phyloP scores from a whole-genome alignment of 1,139 yeast species.

The Nematodospora anomalae region DNA sequence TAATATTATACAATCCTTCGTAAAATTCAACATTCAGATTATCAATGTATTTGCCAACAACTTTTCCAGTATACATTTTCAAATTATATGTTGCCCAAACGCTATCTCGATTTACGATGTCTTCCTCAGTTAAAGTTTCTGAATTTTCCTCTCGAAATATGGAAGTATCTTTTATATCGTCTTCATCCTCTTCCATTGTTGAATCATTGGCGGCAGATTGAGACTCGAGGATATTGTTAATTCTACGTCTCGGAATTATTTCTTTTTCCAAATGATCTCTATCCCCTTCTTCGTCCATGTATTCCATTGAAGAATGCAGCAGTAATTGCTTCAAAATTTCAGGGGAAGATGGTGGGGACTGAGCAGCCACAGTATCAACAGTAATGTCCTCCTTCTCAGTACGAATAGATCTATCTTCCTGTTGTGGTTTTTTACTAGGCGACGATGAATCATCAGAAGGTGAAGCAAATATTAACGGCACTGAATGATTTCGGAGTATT shows the following conservation, averaged over 20 bases:
- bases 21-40: constrained; percentile 33
- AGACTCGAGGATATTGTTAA: constrained; percentile 12
- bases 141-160: constrained; percentile 24
- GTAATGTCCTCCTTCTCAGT: constrained; percentile 12
- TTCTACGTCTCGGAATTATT: constrained; percentile 11
- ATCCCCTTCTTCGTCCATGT: constrained; percentile 2
- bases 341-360: constrained; percentile 12
- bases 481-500: constrained; percentile 10
- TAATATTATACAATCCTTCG: constrained; percentile 32
- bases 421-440: constrained; percentile 6
- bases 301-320: background rate
- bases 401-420: constrained; percentile 8
- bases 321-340: background rate
- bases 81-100: constrained; percentile 42
- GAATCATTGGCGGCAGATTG: constrained; percentile 11
- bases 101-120: constrained; percentile 22
- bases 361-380: background rate
- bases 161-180: background rate
- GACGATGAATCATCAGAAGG: constrained; percentile 15
- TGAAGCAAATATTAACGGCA: constrained; percentile 16
- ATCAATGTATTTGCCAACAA: constrained; percentile 20
- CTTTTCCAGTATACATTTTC: constrained; percentile 36
- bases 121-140: constrained; percentile 19
- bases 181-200: constrained; percentile 7
- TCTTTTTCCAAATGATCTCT: constrained; percentile 6